phyloP scores from a whole-genome alignment of 2,329 filamentous ascomycete genomes.

The Alternaria tenuissima region DNA sequence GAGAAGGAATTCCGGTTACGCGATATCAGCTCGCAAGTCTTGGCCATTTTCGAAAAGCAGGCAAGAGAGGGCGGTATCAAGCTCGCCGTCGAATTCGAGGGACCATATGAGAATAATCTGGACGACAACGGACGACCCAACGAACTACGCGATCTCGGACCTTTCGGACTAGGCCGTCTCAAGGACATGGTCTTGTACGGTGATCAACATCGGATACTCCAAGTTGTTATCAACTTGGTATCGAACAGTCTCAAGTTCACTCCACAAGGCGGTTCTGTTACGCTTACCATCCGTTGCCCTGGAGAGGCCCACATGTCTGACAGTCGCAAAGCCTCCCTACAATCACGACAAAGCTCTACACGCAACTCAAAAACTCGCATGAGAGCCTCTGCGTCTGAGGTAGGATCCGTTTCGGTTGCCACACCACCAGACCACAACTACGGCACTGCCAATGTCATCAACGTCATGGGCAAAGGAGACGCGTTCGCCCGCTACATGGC shows the following conservation, averaged over 20 bases:
- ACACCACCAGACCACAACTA: conserved; percentile 36
- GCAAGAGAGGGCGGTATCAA: conserved; percentile 80
- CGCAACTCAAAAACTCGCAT: conserved; percentile 46
- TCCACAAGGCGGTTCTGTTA: conserved; percentile 75
- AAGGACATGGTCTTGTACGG: conserved; percentile 91
- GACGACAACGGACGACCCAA: conserved; percentile 50
- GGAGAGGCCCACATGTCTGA: conserved; percentile 61
- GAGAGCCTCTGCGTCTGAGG: conserved; percentile 43
- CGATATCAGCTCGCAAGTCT: conserved; percentile 83
- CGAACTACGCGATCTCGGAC: conserved; percentile 67
- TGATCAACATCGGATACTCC: conserved; percentile 89
- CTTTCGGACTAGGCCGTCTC: conserved; percentile 71
- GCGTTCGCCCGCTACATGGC: conserved; percentile 47
- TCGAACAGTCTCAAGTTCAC: conserved; percentile 95
- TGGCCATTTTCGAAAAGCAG: conserved; percentile 90
- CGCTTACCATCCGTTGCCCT: conserved; percentile 77
- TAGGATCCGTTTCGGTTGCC: conserved; percentile 38
- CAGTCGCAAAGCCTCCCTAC: conserved; percentile 57
- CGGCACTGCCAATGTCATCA: conserved; percentile 57
- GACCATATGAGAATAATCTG: conserved; percentile 53
- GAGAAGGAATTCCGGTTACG: conserved; percentile 84
- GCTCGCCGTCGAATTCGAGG: conserved; percentile 76
- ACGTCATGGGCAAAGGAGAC: conserved; percentile 51
- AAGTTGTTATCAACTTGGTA: conserved; percentile 92
- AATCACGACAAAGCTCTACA: conserved; percentile 52